A percentile compares a stretch with the other conserved stretches of the same genome.
These are phyloP conservation scores for Poronia punctata DNA, from an alignment of 495 filamentous ascomycete species.

Conservation along the genomic window DNA sequence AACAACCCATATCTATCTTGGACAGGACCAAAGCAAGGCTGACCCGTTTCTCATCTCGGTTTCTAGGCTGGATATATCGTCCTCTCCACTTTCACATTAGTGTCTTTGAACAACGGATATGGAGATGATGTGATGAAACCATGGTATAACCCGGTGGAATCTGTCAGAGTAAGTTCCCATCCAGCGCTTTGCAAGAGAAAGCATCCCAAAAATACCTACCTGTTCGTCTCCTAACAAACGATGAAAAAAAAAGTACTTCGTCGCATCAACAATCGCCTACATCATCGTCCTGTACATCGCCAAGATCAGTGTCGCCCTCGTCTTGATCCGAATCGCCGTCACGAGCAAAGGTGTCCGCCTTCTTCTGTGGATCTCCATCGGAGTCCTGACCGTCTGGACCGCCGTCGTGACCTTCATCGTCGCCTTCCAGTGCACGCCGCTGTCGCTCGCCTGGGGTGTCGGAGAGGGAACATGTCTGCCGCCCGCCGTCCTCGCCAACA, in stretches of 20 bases:
- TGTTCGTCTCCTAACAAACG: background rate
- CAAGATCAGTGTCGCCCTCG: conserved; percentile 9
- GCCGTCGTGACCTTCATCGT: conserved; percentile 8
- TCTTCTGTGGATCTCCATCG: conserved; percentile 6
- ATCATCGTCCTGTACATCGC: conserved; percentile 9
- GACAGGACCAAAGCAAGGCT: too few species aligned
- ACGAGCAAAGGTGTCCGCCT: conserved; percentile 7
- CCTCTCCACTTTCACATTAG: conserved; percentile 8
- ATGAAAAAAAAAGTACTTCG: conserved; percentile 3
- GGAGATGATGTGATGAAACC: background rate
- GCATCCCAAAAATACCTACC: too few species aligned
- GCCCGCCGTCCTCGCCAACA: conserved; percentile 9
- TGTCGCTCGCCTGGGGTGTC: conserved; percentile 5
- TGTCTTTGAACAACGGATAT: conserved; percentile 6
- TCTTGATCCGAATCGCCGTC: conserved; percentile 8
- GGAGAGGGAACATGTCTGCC: conserved; percentile 8
- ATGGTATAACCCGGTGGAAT: background rate
- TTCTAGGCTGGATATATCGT: conserved; percentile 4
- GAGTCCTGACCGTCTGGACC: conserved; percentile 6
- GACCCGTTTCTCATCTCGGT: too few species aligned
- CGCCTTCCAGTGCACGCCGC: conserved; percentile 7
- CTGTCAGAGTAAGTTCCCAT: conserved; percentile 5
- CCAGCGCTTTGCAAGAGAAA: too few species aligned
- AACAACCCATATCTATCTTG: too few species aligned
- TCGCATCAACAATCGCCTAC: conserved; percentile 11